A percentile compares a stretch with the other conserved stretches of the same genome.
Evolutionary conservation across 148 eudicot species (phyloP).

Genomic region (Pharnaceum exiguum): DNA sequence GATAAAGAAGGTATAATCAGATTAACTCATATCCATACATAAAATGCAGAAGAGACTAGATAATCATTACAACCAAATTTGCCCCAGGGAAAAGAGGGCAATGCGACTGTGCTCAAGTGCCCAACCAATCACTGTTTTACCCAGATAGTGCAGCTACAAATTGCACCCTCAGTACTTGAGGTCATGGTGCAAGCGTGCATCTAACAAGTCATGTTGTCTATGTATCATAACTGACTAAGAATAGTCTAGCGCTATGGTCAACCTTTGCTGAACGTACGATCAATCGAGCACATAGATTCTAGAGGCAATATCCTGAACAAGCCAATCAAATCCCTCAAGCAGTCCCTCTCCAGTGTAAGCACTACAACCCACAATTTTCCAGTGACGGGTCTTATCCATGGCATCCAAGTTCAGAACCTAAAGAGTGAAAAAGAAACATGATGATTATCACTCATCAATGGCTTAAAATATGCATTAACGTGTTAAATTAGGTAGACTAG

Average conservation of each 20-base stretch:
- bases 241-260: neutral
- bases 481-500: neutral
- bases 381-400: constrained; percentile 89
- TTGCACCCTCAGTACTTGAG: too few relatives aligned
- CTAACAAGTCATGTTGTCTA: too few relatives aligned
- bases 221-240: too few relatives aligned
- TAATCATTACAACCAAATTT: too few relatives aligned
- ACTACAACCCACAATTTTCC: constrained; percentile 90
- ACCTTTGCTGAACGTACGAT: neutral
- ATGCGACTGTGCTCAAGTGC: too few relatives aligned
- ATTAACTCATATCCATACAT: too few relatives aligned
- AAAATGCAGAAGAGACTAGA: too few relatives aligned
- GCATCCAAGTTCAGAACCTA: constrained; percentile 90
- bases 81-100: too few relatives aligned
- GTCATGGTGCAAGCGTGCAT: too few relatives aligned
- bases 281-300: constrained; percentile 88
- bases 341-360: constrained; percentile 94
- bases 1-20: too few relatives aligned
- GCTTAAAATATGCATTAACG: neutral
- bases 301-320: constrained; percentile 94
- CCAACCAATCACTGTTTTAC: too few relatives aligned
- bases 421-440: neutral
- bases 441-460: neutral
- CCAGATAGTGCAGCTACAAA: too few relatives aligned
- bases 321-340: constrained; percentile 91